Percentiles rank a stretch among this genome's conserved stretches.
phyloP scores from a whole-genome alignment of 306 rosid species.

The Albizia julibrissin region DNA sequence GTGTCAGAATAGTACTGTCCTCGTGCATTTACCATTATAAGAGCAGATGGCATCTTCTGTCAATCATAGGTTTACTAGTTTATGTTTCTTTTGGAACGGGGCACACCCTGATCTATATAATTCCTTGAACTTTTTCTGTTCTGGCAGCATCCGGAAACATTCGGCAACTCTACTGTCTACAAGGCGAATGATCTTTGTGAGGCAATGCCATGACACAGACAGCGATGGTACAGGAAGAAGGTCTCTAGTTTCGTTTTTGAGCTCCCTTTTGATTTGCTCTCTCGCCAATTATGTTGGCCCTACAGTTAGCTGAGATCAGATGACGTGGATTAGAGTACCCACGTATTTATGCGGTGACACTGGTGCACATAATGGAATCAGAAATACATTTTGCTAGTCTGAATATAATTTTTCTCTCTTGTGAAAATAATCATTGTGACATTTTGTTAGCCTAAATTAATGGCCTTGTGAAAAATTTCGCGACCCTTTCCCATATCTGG shows the following conservation, averaged over 20 bases:
- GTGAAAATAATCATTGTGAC: slow-evolving; percentile 63
- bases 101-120: neutral
- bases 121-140: slow-evolving; percentile 29
- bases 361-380: slow-evolving; percentile 58
- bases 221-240: slow-evolving; percentile 53
- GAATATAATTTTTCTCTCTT: slow-evolving; percentile 64
- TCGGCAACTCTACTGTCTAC: slow-evolving; percentile 96
- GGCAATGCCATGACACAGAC: slow-evolving; percentile 32
- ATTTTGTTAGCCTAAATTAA: slow-evolving; percentile 64
- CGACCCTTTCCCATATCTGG: slow-evolving; percentile 35
- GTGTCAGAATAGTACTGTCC: neutral
- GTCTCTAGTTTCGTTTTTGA: slow-evolving; percentile 49
- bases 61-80: neutral
- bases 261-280: slow-evolving; percentile 45
- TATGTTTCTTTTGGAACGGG: slow-evolving; percentile 20
- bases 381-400: slow-evolving; percentile 60
- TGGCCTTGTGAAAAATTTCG: slow-evolving; percentile 52
- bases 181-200: slow-evolving; percentile 69
- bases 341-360: slow-evolving; percentile 46
- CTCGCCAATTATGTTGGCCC: slow-evolving; percentile 55
- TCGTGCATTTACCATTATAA: neutral
- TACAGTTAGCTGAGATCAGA: slow-evolving; percentile 52
- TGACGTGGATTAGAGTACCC: slow-evolving; percentile 46
- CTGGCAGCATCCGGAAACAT: slow-evolving; percentile 94
- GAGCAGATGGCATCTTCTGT: neutral